Percentiles rank a stretch among this genome's conserved stretches.
phyloP scores from a whole-genome alignment of 768 basidiomycete species.

The Suillus alpinus region DNA sequence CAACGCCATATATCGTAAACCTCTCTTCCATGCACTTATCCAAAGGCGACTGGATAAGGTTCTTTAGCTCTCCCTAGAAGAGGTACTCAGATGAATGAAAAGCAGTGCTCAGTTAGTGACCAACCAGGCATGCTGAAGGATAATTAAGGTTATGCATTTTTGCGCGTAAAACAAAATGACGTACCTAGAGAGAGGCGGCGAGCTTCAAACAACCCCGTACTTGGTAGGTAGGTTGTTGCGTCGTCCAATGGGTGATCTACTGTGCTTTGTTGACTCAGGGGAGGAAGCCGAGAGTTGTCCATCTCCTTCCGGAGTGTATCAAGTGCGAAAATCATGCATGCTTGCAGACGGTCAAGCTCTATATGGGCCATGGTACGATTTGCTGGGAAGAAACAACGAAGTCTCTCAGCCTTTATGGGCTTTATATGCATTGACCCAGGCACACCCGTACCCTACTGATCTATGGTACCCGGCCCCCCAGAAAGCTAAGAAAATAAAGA shows the following conservation, averaged over 20 bases:
- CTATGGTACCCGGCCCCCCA: not conserved
- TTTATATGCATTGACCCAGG: not conserved
- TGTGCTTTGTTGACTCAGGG: not conserved
- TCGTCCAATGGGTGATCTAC: slow-evolving; percentile 4
- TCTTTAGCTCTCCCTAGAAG: slow-evolving; percentile 5
- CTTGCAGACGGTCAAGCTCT: not conserved
- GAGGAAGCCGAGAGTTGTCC: not conserved
- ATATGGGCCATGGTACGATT: not conserved
- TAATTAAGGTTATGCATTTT: no score
- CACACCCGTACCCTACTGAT: not conserved
- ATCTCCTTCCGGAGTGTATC: slow-evolving; percentile 1
- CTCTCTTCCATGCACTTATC: slow-evolving; percentile 2
- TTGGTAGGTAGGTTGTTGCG: not conserved
- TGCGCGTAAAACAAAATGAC: not conserved
- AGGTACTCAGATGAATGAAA: not conserved
- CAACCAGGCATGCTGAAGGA: not conserved
- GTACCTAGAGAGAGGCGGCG: slow-evolving; percentile 3
- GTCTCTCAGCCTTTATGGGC: not conserved
- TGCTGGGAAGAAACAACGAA: not conserved
- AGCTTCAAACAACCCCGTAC: not conserved
- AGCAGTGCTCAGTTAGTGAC: not conserved
- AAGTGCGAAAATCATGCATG: slow-evolving; percentile 1
- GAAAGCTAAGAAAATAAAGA: not conserved
- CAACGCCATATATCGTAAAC: slow-evolving; percentile 15
- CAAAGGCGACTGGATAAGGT: slow-evolving; percentile 3